phyloP scores from a whole-genome alignment of 1,284 basidiomycete species.

The Takashimella tepidaria region DNA sequence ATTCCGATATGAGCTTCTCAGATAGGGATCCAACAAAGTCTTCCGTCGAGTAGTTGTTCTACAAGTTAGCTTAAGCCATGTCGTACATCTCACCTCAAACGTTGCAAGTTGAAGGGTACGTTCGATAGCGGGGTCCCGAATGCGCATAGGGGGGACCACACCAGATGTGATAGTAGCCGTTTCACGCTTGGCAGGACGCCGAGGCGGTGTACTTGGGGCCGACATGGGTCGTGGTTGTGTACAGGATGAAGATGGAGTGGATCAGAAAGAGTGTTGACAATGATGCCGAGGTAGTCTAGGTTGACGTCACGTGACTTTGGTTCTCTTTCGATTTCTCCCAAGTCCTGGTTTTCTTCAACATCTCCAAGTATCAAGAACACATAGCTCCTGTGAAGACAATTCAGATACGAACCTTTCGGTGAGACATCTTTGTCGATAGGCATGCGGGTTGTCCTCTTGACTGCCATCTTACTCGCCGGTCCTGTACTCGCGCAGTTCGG shows the following conservation, averaged over 20 bases:
- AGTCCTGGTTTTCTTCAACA: not conserved
- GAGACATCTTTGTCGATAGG: too few species aligned
- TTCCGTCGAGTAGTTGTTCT: slow-evolving; percentile 87
- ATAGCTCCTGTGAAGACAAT: too few species aligned
- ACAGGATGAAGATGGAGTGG: not conserved
- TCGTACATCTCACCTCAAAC: slow-evolving; percentile 55
- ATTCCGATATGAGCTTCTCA: slow-evolving; percentile 77
- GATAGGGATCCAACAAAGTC: slow-evolving; percentile 81
- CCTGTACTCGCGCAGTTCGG: slow-evolving; percentile 35
- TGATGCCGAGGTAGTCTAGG: too few species aligned
- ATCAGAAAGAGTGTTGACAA: too few species aligned
- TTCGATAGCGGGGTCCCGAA: slow-evolving; percentile 55
- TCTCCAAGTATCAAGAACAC: not conserved
- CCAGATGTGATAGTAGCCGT: not conserved
- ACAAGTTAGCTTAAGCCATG: slow-evolving; percentile 3
- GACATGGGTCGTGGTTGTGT: slow-evolving; percentile 4
- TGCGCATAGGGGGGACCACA: slow-evolving; percentile 4
- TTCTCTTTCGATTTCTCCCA: not conserved
- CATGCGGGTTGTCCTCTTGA: slow-evolving; percentile 5
- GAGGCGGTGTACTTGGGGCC: slow-evolving; percentile 6
- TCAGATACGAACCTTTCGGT: too few species aligned
- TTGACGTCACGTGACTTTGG: not conserved
- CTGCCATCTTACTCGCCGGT: slow-evolving; percentile 9
- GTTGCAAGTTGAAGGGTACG: slow-evolving; percentile 61
- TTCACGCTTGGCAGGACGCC: slow-evolving; percentile 12